phyloP scores from a whole-genome alignment of 140 eudicot species.

The Stevia rebaudiana region DNA sequence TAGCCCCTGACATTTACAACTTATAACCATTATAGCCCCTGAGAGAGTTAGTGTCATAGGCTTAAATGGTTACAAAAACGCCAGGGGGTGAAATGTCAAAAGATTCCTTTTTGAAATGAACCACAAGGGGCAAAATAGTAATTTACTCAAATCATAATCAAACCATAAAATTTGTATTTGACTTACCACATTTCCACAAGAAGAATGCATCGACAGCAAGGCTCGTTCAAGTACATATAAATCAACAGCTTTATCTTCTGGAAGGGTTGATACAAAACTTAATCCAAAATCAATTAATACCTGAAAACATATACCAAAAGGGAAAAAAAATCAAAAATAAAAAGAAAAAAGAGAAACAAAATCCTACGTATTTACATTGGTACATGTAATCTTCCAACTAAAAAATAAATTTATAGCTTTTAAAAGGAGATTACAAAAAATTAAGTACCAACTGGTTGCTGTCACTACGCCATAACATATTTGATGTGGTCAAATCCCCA shows the following conservation, averaged over 20 bases:
- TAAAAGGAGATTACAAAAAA: not conserved
- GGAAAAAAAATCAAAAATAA: not conserved
- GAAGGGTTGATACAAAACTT: conserved; percentile 84
- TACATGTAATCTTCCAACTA: not conserved
- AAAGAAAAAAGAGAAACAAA: not conserved
- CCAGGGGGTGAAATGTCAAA: too few species aligned
- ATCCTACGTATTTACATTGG: not conserved
- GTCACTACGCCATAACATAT: conserved; percentile 66
- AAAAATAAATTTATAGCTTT: not conserved
- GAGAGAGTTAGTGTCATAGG: too few species aligned
- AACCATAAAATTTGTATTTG: not conserved
- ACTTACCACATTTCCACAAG: conserved; percentile 95
- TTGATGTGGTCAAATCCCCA: conserved; percentile 95
- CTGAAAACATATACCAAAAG: conserved; percentile 27
- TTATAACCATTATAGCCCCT: too few species aligned
- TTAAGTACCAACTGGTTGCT: conserved; percentile 68
- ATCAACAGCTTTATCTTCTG: conserved; percentile 99
- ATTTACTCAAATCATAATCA: not conserved
- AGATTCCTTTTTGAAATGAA: too few species aligned
- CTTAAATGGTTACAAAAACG: too few species aligned
- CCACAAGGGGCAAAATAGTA: too few species aligned
- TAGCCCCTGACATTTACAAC: too few species aligned
- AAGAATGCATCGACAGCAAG: conserved; percentile 95
- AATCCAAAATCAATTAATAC: conserved; percentile 90
- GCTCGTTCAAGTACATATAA: conserved; percentile 93